Evolutionary conservation across 257 asterid species (phyloP).

Genomic region (Schizonepeta tenuifolia): DNA sequence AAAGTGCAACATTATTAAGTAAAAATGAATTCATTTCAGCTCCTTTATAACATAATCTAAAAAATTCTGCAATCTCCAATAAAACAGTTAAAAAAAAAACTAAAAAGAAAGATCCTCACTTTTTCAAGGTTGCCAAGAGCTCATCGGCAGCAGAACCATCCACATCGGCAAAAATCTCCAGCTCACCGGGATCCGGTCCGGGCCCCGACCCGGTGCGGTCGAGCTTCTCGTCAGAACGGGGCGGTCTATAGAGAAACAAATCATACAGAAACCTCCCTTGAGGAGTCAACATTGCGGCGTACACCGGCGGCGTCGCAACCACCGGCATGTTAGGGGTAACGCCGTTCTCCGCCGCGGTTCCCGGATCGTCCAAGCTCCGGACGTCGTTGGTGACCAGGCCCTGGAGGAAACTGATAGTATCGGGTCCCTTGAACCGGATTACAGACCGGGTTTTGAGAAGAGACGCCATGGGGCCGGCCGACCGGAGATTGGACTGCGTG

Average conservation of each 20-base stretch:
- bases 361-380: slow-evolving; percentile 52
- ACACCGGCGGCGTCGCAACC: slow-evolving; percentile 55
- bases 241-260: slow-evolving; percentile 69
- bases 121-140: slow-evolving; percentile 66
- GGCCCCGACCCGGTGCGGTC: slow-evolving; percentile 72
- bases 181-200: slow-evolving; percentile 56
- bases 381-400: slow-evolving; percentile 88
- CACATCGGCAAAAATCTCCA: slow-evolving; percentile 83
- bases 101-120: slow-evolving; percentile 47
- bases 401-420: slow-evolving; percentile 79
- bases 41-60: too few species aligned
- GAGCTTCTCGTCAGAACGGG: slow-evolving; percentile 68
- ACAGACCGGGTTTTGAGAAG: slow-evolving; percentile 78
- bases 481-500: slow-evolving; percentile 48
- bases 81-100: not conserved
- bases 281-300: slow-evolving; percentile 79
- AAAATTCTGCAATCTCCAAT: not conserved
- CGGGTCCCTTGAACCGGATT: slow-evolving; percentile 87
- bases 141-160: slow-evolving; percentile 71
- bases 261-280: slow-evolving; percentile 88
- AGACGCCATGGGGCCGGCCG: slow-evolving; percentile 66
- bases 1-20: not conserved
- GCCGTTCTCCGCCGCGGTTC: slow-evolving; percentile 42
- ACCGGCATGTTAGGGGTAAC: slow-evolving; percentile 63
- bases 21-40: not conserved